Evolutionary conservation across 345 rosid species (phyloP).

Genomic region (Dipteronia sinensis): DNA sequence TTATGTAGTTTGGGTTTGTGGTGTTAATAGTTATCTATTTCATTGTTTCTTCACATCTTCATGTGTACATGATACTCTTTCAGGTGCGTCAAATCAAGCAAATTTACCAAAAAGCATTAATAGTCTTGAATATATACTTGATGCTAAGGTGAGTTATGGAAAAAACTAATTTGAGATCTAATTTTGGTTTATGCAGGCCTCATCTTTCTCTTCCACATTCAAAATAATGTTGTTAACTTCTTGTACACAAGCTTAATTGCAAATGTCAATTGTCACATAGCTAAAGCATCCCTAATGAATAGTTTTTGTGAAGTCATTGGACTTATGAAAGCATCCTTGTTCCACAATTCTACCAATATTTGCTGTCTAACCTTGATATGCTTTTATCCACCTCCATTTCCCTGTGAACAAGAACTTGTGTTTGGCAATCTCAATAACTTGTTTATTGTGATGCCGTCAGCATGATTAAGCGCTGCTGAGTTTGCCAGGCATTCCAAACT

Average conservation of each 20-base stretch:
- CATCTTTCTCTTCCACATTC: neutral
- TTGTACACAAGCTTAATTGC: neutral
- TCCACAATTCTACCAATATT: neutral
- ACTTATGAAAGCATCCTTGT: neutral
- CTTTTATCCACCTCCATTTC: neutral
- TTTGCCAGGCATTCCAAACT: neutral
- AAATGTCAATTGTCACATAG: neutral
- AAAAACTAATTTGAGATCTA: slow-evolving; percentile 25
- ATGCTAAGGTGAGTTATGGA: slow-evolving; percentile 75
- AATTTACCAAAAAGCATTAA: slow-evolving; percentile 81
- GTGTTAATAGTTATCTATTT: slow-evolving; percentile 24
- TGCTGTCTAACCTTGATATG: neutral
- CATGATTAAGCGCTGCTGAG: neutral
- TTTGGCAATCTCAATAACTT: neutral
- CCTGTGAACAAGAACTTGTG: neutral
- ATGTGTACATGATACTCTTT: slow-evolving; percentile 26
- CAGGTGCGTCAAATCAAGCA: slow-evolving; percentile 76
- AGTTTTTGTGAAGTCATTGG: neutral
- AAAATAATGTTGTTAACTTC: neutral
- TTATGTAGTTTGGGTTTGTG: slow-evolving; percentile 18
- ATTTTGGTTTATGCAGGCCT: slow-evolving; percentile 17
- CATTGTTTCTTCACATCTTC: slow-evolving; percentile 12
- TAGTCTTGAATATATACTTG: slow-evolving; percentile 83
- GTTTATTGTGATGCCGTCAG: neutral
- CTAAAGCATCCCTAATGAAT: neutral